Evolutionary conservation across 805 yeast species (phyloP), one percentile per base, ranked within the genome.

Genomic region (Lipomyces yamanashiensis): DNA sequence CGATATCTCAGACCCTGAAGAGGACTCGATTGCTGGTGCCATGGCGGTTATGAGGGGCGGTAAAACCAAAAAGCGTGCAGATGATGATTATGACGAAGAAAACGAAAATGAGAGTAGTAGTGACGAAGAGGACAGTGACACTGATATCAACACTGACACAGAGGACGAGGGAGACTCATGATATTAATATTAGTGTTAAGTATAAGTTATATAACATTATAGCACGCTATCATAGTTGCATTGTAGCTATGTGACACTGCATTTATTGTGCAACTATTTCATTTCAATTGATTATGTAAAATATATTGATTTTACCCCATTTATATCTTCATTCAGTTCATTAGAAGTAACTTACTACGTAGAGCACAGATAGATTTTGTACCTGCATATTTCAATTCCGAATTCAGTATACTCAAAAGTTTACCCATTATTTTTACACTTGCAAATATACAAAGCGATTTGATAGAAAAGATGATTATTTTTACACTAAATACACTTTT

Each of bases 11-110:
- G 90, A 85, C 59, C 88, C 91, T 2, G 89, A 85, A 59, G 92
- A 88, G 72, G 92, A 87, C 71, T 80, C 89, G 1, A 74, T 88
- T 66, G 92, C 90, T 10, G 92, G 91, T 47, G 89, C 90, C 0
- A 77, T 88, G 77, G 89, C 91, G 5, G 82, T 84, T 54, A 74
- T 87, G 75, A 83, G 87, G 68, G 93, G 92, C 34, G 85, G 82
- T 49, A 76, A 79, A 7, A 44, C 54, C 12, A 51, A 44, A 66
- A 39, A 53, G 78, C 74, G 36, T 77, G 71, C 39, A 71, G 70
- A 33, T 17, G 54, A 49, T 4, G 74, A 58, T n/a, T 84, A 87
- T 1, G 90, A 86, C 66, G 85, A 87, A 0, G 89, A 86, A 60
- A 88, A 79, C 52, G 89, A 85, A 19, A 85, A 81, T 28, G 65